These are phyloP conservation scores for Coleophoma eucalyptorum DNA, from an alignment of 2,329 filamentous ascomycete species.

Conservation along the genomic window DNA sequence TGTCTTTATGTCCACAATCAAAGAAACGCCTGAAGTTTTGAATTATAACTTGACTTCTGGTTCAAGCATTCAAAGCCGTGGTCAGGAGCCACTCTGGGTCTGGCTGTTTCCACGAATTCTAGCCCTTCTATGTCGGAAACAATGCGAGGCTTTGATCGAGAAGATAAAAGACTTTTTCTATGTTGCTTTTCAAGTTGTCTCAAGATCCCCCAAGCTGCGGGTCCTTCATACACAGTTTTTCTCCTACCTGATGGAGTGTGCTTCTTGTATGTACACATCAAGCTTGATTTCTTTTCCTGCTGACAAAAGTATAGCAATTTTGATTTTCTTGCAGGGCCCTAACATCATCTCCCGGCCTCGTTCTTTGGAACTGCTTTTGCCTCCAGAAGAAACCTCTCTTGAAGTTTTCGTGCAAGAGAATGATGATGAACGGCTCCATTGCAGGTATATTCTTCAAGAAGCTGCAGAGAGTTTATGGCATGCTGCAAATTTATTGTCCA, in stretches of 20 bases:
- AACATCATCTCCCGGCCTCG: conserved; percentile 8
- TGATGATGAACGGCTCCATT: conserved; percentile 5
- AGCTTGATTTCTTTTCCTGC: no score
- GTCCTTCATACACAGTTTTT: conserved; percentile 38
- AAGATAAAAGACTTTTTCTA: conserved; percentile 51
- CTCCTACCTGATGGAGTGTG: conserved; percentile 42
- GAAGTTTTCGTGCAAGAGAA: conserved; percentile 5
- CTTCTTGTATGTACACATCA: conserved; percentile 17
- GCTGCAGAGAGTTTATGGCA: conserved; percentile 19
- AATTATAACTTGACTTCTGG: conserved; percentile 37
- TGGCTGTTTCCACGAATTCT: conserved; percentile 60
- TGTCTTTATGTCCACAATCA: conserved; percentile 71
- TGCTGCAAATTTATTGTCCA: conserved; percentile 18
- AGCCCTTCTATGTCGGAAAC: conserved; percentile 49
- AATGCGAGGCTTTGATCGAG: conserved; percentile 42
- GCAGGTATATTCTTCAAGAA: conserved; percentile 20
- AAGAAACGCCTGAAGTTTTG: conserved; percentile 70
- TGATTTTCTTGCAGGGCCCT: conserved; percentile 18
- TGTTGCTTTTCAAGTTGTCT: conserved; percentile 41
- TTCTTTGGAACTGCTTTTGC: conserved; percentile 14
- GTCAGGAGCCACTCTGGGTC: conserved; percentile 59
- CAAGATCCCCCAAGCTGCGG: conserved; percentile 44
- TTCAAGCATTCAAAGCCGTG: conserved; percentile 43
- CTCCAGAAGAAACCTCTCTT: conserved; percentile 12
- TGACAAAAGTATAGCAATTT: conserved; percentile 14